Evolutionary conservation across 805 yeast species (phyloP).

Genomic region (Myxozyma lipomycoides): DNA sequence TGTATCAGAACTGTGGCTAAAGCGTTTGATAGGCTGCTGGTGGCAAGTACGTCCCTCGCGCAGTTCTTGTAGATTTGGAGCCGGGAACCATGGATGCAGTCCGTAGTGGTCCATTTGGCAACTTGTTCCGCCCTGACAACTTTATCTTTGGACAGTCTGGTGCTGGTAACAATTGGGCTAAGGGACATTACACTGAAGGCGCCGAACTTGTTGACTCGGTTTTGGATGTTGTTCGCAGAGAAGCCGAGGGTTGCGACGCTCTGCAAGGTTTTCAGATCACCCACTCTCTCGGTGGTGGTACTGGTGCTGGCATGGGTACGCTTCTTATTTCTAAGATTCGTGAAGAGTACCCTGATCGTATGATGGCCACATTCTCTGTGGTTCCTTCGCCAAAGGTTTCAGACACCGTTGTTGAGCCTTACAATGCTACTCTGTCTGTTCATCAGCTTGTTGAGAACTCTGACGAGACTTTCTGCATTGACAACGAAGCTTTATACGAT

Average conservation of each 20-base stretch:
- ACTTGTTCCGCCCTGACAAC: conserved; percentile 89
- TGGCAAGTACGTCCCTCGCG: conserved; percentile 90
- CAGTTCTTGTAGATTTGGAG: conserved; percentile 88
- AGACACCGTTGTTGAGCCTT: conserved; percentile 93
- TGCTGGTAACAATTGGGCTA: conserved; percentile 97
- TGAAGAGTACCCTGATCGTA: conserved; percentile 92
- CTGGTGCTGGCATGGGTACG: conserved; percentile 97
- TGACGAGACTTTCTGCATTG: conserved; percentile 92
- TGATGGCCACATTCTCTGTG: conserved; percentile 96
- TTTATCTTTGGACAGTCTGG: conserved; percentile 85
- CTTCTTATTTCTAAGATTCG: conserved; percentile 77
- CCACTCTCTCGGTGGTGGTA: conserved; percentile 86
- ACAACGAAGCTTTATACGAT: conserved; percentile 89
- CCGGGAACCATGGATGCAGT: conserved; percentile 92
- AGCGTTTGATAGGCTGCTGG: conserved; percentile 52
- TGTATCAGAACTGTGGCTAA: background rate
- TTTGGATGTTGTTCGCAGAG: conserved; percentile 86
- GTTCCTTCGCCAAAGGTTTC: conserved; percentile 89
- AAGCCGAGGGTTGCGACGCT: conserved; percentile 90
- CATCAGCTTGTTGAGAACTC: conserved; percentile 90
- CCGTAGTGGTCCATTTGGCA: conserved; percentile 71
- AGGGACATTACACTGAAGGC: conserved; percentile 96
- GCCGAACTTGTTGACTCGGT: conserved; percentile 92
- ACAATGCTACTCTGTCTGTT: conserved; percentile 86
- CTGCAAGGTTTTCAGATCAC: conserved; percentile 93